Evolutionary conservation across 495 filamentous ascomycete species (phyloP), one percentile per base, ranked within the genome.

Genomic region (Penicillium manginii): DNA sequence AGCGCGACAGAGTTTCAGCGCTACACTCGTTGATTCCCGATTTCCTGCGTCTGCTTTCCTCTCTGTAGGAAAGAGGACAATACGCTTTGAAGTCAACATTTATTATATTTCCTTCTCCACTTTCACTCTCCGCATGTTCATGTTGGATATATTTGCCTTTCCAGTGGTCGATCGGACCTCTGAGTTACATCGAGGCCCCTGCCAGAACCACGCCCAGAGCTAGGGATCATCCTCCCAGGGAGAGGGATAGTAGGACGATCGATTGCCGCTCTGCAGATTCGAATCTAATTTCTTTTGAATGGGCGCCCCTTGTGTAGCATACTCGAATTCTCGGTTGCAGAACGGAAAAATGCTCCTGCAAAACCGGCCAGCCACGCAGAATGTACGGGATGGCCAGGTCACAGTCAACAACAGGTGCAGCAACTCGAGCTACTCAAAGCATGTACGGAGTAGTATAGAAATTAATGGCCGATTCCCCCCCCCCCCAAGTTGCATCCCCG

Each of bases 401-500:
- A 21, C 42, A 45, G 17, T 17, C 26, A 29, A 29, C 6, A 29
- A 29, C 6, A 5, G 26, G 9, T 8, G n/a, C 40, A 45, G 3
- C 18, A 9, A 11, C 40, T 37, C 12, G 5, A 1, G 18, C 14
- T 45, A 4, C 40, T 17, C 40, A 45, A 45, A 45, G 40, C 21
- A 47, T 47, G 45, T 47, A 46, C 42, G 31, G 31, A 11, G 31
- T 33, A 37, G 35, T n/a, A 37, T 37, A n/a, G 35, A 37, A 37
- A 15, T 37, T n/a, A 37, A 37, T 37, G 11, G 35, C 14, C 4
- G 4, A 6, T 14, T 4, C 14, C 12, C 4, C 51, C 50, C 4
- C 1, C 14, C 12, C 4, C 51, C 50, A 47, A 18, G 55, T 55
- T 61, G 54, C 58, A 64, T 63, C 49, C 49, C 43, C 39, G 53